Evolutionary conservation across 495 filamentous ascomycete genomes (phyloP).

Genomic region (Xanthoparmelia taractica): DNA sequence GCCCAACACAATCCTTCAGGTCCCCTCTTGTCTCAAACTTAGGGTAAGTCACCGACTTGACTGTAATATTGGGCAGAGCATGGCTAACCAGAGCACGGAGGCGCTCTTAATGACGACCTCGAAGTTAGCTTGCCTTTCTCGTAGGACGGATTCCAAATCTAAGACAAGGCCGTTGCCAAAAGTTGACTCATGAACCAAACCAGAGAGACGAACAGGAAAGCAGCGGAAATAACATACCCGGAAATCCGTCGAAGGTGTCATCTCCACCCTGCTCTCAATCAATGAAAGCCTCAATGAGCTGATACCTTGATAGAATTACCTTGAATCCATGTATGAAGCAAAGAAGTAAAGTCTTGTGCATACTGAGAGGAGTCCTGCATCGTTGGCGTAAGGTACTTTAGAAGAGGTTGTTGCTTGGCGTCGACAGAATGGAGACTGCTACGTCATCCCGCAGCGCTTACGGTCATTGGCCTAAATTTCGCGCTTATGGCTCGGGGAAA

Average conservation of each 20-base stretch:
- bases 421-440: background rate
- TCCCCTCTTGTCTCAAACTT: constrained; percentile 90
- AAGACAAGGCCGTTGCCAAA: background rate
- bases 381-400: background rate
- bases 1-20: constrained; percentile 65
- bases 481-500: background rate
- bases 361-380: constrained; percentile 36
- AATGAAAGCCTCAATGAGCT: constrained; percentile 10
- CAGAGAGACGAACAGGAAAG: background rate
- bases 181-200: background rate
- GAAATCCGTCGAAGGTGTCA: constrained; percentile 75
- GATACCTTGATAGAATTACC: constrained; percentile 38
- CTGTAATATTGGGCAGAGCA: constrained; percentile 64
- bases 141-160: background rate
- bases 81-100: constrained; percentile 61
- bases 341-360: constrained; percentile 84
- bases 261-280: constrained; percentile 62
- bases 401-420: constrained; percentile 5
- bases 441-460: constrained; percentile 3
- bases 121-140: background rate
- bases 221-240: constrained; percentile 23
- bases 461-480: background rate
- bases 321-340: constrained; percentile 98
- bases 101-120: constrained; percentile 37
- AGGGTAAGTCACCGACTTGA: constrained; percentile 70